A percentile compares a stretch with the other conserved stretches of the same genome.
Evolutionary conservation across 2,329 filamentous ascomycete species (phyloP).

Genomic region (Pyricularia sp.): DNA sequence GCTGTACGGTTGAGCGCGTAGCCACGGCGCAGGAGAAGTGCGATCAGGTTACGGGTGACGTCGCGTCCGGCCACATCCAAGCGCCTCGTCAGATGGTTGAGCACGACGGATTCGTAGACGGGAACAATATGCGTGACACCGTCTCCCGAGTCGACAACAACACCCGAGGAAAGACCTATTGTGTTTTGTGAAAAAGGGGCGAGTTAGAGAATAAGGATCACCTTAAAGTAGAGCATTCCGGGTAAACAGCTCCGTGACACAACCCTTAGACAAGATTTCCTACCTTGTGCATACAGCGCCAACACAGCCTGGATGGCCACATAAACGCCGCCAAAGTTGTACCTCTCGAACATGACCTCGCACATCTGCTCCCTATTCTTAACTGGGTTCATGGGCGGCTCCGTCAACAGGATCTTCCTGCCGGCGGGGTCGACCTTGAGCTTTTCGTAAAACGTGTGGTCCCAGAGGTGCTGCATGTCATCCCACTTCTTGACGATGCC

Average conservation of each 20-base stretch:
- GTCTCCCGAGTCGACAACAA: slow-evolving; percentile 98
- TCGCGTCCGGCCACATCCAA: slow-evolving; percentile 94
- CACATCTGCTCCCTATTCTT: slow-evolving; percentile 97
- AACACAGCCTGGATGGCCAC: slow-evolving; percentile 96
- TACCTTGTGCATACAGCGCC: slow-evolving; percentile 90
- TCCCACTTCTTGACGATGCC: slow-evolving; percentile 99
- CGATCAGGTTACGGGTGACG: slow-evolving; percentile 96
- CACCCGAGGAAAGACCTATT: slow-evolving; percentile 73
- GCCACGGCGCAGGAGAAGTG: slow-evolving; percentile 82
- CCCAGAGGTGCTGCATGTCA: slow-evolving; percentile 99
- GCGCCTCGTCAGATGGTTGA: slow-evolving; percentile 91
- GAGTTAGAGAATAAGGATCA: neutral
- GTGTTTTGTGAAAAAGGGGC: neutral
- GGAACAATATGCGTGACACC: slow-evolving; percentile 98
- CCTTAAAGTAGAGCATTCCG: neutral
- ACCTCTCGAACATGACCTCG: slow-evolving; percentile 98
- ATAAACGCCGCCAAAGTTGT: slow-evolving; percentile 92
- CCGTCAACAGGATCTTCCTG: slow-evolving; percentile 84
- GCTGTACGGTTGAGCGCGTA: slow-evolving; percentile 97
- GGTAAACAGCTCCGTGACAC: neutral
- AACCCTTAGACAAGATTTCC: neutral
- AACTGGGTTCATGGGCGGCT: slow-evolving; percentile 95
- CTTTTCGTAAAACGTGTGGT: slow-evolving; percentile 97
- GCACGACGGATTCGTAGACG: slow-evolving; percentile 94
- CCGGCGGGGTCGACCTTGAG: slow-evolving; percentile 84